Base-by-base conservation (phyloP, 2,329 filamentous ascomycete genomes). In the Xylariales sp. region DNA sequence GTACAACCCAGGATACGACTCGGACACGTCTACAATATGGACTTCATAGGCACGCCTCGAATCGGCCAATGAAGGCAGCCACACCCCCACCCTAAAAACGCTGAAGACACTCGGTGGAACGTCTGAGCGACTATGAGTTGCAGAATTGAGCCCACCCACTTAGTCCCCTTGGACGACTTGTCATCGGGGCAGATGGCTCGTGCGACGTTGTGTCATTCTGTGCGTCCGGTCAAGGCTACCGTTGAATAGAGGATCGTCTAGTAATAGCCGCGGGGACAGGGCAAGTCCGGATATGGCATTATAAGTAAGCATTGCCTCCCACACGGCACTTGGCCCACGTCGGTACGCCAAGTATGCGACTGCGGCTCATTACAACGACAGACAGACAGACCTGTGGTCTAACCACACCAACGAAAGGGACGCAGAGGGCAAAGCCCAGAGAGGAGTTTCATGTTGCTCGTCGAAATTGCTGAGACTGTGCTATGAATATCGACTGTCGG, bases 221-320 rank as follows among this genome's bases (percentile, higher is more conserved):
- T 20, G 16, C 19, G 21, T 39, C 22, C 35, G 14, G 35, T 22
- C 22, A 27, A 16, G 27, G 36, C 36, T 21, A n/a, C 12, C 19
- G 10, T 16, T 24, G 16, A 24, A 20, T 38, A 24, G 14, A 38
- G 35, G 35, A 28, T 38, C 35, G 15, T 38, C 22, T 25, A 15
- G 12, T n/a, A 37, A 37, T 22, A 27, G 14, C 24, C 36, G 27
- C 36, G 7, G 18, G 16, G 22, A 29, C 36, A 19, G n/a, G 10
- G 25, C 36, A 20, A 27, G 31, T 22, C 20, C 25, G 24, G 24
- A 27, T 27, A n/a, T n/a, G n/a, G 7, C 36, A 16, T 31, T 39
- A 39, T 39, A 39, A 39, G 27, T 20, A 39, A 27, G 15, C 35
- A 39, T 39, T 27, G 27, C 14, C n/a, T 22, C 27, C 36, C 36